These are phyloP conservation scores for Vitis rupestris DNA, from an alignment of 164 flowering plant genomes.

Conservation along the genomic window DNA sequence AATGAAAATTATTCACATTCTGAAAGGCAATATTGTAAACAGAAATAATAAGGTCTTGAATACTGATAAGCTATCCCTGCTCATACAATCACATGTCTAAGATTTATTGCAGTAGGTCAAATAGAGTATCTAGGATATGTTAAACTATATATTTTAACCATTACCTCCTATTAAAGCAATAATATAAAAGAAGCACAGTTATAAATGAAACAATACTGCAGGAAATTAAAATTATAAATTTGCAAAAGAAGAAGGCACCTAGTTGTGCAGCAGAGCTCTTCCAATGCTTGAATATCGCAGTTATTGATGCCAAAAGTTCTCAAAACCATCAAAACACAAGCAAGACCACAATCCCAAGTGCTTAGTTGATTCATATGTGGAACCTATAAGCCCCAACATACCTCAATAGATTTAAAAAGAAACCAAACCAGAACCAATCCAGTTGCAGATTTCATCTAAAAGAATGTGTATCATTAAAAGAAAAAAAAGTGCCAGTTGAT, in stretches of 20 bases:
- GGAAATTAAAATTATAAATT: neutral
- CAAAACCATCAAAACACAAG: constrained; percentile 91
- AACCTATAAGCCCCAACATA: constrained; percentile 49
- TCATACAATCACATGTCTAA: neutral
- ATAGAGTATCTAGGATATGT: neutral
- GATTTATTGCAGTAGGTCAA: neutral
- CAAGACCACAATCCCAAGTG: constrained; percentile 97
- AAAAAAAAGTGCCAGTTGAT: neutral
- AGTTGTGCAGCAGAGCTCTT: constrained; percentile 66
- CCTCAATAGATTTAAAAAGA: neutral
- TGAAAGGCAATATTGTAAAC: neutral
- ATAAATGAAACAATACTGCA: neutral
- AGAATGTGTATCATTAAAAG: neutral
- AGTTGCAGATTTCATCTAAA: neutral
- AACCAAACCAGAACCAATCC: neutral
- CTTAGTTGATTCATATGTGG: constrained; percentile 76
- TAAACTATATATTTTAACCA: neutral
- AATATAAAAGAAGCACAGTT: neutral
- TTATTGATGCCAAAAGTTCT: constrained; percentile 57
- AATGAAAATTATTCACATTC: too few relatives aligned
- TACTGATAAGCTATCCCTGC: neutral
- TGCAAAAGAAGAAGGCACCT: constrained; percentile 43
- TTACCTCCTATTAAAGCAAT: neutral
- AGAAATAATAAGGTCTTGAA: neutral
- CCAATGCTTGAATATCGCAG: constrained; percentile 47